Conservation (phyloP, 169 alveolate species). For the Plasmodium malariae region DNA sequence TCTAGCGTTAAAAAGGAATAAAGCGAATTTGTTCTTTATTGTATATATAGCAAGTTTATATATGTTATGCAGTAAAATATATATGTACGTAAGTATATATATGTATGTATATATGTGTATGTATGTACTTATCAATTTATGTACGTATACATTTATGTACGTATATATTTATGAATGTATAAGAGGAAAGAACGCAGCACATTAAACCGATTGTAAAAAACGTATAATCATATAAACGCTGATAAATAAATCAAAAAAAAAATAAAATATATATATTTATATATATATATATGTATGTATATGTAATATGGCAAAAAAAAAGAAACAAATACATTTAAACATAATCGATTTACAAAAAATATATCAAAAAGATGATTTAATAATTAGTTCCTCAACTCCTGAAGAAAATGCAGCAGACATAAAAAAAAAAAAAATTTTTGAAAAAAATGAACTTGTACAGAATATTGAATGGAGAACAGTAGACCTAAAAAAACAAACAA, state of each 20-base stretch:
- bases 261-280: constrained; percentile 10
- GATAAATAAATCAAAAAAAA: not conserved
- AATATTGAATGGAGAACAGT: constrained; percentile 69
- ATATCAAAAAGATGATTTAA: constrained; percentile 60
- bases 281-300: not conserved
- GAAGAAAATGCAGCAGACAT: constrained; percentile 10
- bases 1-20: not conserved
- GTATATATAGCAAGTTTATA: not conserved
- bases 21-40: too few species aligned
- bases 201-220: too few species aligned
- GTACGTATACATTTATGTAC: not conserved
- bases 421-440: constrained; percentile 47
- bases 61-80: too few species aligned
- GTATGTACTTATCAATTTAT: not conserved
- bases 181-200: not conserved
- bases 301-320: constrained; percentile 45
- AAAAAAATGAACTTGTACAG: constrained; percentile 51
- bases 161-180: too few species aligned
- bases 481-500: constrained; percentile 21
- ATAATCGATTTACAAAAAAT: constrained; percentile 56
- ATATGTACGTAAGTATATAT: not conserved
- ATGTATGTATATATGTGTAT: not conserved
- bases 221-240: too few species aligned
- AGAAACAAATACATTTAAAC: constrained; percentile 63
- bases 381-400: constrained; percentile 13